Percentiles rank a stretch among this genome's conserved stretches.
These are phyloP conservation scores for Meyerozyma elateridarum DNA, from an alignment of 1,139 yeast genomes.

Conservation along the genomic window DNA sequence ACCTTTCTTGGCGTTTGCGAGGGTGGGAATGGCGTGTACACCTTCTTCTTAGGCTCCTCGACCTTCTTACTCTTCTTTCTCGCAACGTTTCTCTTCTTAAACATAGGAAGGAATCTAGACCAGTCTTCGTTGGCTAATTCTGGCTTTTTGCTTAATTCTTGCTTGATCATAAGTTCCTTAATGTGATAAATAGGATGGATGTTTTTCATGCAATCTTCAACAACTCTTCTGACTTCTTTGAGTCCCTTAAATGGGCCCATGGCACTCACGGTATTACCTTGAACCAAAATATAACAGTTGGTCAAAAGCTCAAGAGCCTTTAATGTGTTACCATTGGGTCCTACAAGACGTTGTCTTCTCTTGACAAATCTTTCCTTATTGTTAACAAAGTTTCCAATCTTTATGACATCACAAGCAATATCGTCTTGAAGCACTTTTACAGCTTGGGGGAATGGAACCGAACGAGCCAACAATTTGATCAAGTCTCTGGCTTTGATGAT, in stretches of 20 bases:
- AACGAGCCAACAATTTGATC: slow-evolving; percentile 87
- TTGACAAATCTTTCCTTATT: slow-evolving; percentile 93
- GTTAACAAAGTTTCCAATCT: slow-evolving; percentile 83
- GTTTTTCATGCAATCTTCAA: slow-evolving; percentile 96
- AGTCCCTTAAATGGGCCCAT: slow-evolving; percentile 97
- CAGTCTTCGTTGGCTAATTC: slow-evolving; percentile 95
- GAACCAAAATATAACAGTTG: slow-evolving; percentile 89
- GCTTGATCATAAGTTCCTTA: slow-evolving; percentile 94
- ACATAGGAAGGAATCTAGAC: slow-evolving; percentile 95
- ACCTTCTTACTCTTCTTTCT: slow-evolving; percentile 64
- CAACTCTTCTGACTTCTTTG: slow-evolving; percentile 88
- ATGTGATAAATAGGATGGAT: slow-evolving; percentile 96
- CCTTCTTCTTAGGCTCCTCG: slow-evolving; percentile 64
- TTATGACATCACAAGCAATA: slow-evolving; percentile 91
- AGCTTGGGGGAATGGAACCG: slow-evolving; percentile 97
- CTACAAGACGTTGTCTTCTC: slow-evolving; percentile 93
- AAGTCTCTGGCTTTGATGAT: slow-evolving; percentile 92
- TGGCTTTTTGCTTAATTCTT: slow-evolving; percentile 91
- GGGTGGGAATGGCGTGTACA: slow-evolving; percentile 99
- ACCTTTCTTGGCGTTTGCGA: slow-evolving; percentile 95
- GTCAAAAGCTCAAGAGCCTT: slow-evolving; percentile 93
- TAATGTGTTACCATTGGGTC: slow-evolving; percentile 94
- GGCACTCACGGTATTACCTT: slow-evolving; percentile 94
- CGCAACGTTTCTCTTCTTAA: slow-evolving; percentile 93
- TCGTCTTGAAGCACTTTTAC: slow-evolving; percentile 87